phyloP scores from a whole-genome alignment of 1,284 basidiomycete species.

The Tylopilus sp. region DNA sequence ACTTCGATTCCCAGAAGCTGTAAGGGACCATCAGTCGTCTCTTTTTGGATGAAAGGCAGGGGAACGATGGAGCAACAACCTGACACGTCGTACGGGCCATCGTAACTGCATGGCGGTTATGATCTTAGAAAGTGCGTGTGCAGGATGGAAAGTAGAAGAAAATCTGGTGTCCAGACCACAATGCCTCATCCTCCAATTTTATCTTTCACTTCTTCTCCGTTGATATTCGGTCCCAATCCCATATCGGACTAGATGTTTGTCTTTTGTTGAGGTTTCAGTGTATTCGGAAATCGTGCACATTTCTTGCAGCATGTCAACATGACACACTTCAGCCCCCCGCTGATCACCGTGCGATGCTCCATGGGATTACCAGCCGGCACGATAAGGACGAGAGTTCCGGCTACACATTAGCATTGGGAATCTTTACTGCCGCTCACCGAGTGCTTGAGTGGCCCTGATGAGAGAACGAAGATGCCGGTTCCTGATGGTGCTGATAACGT shows the following conservation, averaged over 20 bases:
- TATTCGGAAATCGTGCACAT: slow-evolving; percentile 1
- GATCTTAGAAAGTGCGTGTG: too few relatives aligned
- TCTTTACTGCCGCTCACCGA: not conserved
- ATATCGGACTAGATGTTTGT: not conserved
- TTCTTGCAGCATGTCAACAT: not conserved
- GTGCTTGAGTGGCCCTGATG: not conserved
- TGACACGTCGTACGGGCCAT: not conserved
- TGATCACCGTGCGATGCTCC: slow-evolving; percentile 1
- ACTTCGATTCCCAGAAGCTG: too few relatives aligned
- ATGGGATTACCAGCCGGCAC: not conserved
- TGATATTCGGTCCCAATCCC: not conserved
- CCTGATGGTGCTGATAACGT: not conserved
- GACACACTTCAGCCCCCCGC: not conserved
- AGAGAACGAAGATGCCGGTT: not conserved
- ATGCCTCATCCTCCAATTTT: not conserved
- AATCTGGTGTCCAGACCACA: not conserved
- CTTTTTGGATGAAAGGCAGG: too few relatives aligned
- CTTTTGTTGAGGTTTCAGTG: not conserved
- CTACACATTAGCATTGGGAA: not conserved
- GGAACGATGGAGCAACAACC: not conserved
- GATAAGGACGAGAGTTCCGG: not conserved
- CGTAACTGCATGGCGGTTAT: not conserved
- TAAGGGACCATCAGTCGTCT: too few relatives aligned
- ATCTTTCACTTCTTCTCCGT: not conserved
- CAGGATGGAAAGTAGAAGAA: not conserved